Conservation (phyloP, 2,329 filamentous ascomycete genomes). For the Neofusicoccum kwambonambiense region DNA sequence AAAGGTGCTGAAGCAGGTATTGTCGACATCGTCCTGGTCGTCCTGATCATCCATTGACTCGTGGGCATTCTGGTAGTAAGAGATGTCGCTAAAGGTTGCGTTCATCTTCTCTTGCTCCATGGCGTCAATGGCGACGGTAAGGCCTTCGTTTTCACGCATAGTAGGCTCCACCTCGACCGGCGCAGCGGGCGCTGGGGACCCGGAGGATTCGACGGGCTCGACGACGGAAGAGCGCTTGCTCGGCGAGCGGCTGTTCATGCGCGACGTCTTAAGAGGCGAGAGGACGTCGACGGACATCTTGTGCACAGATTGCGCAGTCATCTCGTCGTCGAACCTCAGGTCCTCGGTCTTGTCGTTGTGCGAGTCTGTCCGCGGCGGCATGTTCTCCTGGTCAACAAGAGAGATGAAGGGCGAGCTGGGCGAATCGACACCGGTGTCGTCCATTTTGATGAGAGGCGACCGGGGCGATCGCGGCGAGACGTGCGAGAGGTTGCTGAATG, state of each 20-base stretch:
- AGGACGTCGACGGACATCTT: conserved; percentile 31
- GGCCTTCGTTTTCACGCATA: conserved; percentile 39
- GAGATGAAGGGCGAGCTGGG: conserved; percentile 51
- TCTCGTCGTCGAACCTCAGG: conserved; percentile 21
- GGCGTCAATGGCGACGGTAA: conserved; percentile 37
- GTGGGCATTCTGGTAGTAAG: conserved; percentile 22
- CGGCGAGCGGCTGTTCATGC: conserved; percentile 23
- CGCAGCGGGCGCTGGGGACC: conserved; percentile 18
- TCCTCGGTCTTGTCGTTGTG: conserved; percentile 6
- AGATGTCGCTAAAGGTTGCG: conserved; percentile 25
- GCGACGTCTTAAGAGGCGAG: conserved; percentile 33
- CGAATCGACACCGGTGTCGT: conserved; percentile 38
- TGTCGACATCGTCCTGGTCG: conserved; percentile 49
- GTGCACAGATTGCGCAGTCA: conserved; percentile 32
- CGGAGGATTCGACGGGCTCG: conserved; percentile 21
- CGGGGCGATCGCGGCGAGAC: conserved; percentile 13
- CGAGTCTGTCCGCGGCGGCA: conserved; percentile 23
- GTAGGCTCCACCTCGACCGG: conserved; percentile 18
- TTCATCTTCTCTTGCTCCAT: conserved; percentile 29
- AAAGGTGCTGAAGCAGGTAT: conserved; percentile 81
- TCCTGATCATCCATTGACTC: conserved; percentile 25
- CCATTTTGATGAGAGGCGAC: conserved; percentile 13
- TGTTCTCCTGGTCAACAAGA: conserved; percentile 43
- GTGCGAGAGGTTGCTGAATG: conserved; percentile 2
- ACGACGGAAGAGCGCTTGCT: conserved; percentile 20